phyloP scores from a whole-genome alignment of 1,284 basidiomycete genomes.

The Leccinum ponderosum region DNA sequence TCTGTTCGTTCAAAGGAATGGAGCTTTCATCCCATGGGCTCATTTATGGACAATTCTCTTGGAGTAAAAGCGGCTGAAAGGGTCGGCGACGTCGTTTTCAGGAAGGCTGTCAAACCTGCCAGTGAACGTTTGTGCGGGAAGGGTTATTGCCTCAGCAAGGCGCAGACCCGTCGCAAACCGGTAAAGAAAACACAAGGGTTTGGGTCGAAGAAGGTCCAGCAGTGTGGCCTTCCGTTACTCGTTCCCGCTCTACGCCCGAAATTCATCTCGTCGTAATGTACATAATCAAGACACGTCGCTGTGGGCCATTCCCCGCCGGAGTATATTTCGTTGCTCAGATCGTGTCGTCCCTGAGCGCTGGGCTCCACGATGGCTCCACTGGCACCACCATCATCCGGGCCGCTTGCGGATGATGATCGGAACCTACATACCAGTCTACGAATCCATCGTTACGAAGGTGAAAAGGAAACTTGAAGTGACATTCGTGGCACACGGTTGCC shows the following conservation, averaged over 20 bases:
- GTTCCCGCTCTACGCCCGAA: slow-evolving; percentile 21
- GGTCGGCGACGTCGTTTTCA: slow-evolving; percentile 1
- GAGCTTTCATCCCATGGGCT: slow-evolving; percentile 5
- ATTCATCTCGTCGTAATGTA: slow-evolving; percentile 4
- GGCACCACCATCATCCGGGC: slow-evolving; percentile 3
- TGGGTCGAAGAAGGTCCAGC: slow-evolving; percentile 3
- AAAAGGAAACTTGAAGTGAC: slow-evolving; percentile 13
- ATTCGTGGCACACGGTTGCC: slow-evolving; percentile 12
- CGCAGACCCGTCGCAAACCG: not conserved
- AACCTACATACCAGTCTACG: slow-evolving; percentile 10
- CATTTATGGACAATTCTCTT: slow-evolving; percentile 17
- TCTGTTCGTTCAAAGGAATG: slow-evolving; percentile 13
- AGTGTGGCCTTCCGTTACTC: not conserved
- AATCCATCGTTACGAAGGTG: slow-evolving; percentile 6
- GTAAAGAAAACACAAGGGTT: slow-evolving; percentile 5
- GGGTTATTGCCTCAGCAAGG: slow-evolving; percentile 11
- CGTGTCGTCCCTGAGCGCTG: not conserved
- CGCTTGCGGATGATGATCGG: slow-evolving; percentile 28
- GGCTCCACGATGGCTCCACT: slow-evolving; percentile 1
- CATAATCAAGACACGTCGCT: slow-evolving; percentile 12
- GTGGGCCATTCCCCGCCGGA: not conserved
- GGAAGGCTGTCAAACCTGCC: slow-evolving; percentile 16
- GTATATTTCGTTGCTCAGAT: slow-evolving; percentile 14
- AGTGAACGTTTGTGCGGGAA: slow-evolving; percentile 9
- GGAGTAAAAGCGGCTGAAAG: slow-evolving; percentile 23